phyloP scores from a whole-genome alignment of 371 early-diverging fungal species.

The Nematocida sp. region DNA sequence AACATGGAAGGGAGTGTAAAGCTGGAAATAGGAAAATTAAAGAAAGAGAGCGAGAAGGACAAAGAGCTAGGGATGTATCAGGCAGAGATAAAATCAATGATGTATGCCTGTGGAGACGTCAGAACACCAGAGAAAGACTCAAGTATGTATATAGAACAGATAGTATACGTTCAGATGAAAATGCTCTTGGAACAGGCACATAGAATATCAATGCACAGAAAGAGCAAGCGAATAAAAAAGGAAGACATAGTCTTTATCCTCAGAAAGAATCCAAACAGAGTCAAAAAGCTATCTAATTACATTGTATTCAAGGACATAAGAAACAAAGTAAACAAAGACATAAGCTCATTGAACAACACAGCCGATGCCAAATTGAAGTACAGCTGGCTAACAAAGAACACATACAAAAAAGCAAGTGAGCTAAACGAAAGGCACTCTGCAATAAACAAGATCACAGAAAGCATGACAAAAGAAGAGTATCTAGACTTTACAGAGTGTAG shows the following conservation, averaged over 20 bases:
- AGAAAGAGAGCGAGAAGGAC: not conserved
- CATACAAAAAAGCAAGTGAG: slow-evolving; percentile 19
- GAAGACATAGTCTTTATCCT: slow-evolving; percentile 53
- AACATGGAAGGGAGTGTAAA: not conserved
- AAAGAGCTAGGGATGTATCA: slow-evolving; percentile 14
- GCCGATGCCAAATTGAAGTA: slow-evolving; percentile 20
- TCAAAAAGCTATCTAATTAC: slow-evolving; percentile 49
- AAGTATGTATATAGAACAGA: slow-evolving; percentile 46
- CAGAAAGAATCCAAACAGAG: slow-evolving; percentile 43
- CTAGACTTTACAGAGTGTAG: slow-evolving; percentile 91
- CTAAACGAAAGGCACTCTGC: slow-evolving; percentile 50
- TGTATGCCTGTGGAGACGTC: slow-evolving; percentile 54
- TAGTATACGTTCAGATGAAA: slow-evolving; percentile 46
- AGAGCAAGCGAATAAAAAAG: slow-evolving; percentile 31
- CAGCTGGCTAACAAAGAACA: slow-evolving; percentile 25
- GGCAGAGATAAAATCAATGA: slow-evolving; percentile 52
- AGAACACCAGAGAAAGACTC: slow-evolving; percentile 26
- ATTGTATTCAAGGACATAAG: slow-evolving; percentile 48
- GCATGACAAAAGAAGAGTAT: slow-evolving; percentile 92
- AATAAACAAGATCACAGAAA: slow-evolving; percentile 79
- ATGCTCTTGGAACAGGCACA: slow-evolving; percentile 8
- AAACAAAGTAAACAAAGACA: slow-evolving; percentile 41
- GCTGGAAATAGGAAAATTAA: not conserved
- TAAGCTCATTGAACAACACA: not conserved
- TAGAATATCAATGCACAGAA: slow-evolving; percentile 8